These are phyloP conservation scores for Teratosphaeria epicoccoides DNA, from an alignment of 2,329 filamentous ascomycete species.

Conservation along the genomic window DNA sequence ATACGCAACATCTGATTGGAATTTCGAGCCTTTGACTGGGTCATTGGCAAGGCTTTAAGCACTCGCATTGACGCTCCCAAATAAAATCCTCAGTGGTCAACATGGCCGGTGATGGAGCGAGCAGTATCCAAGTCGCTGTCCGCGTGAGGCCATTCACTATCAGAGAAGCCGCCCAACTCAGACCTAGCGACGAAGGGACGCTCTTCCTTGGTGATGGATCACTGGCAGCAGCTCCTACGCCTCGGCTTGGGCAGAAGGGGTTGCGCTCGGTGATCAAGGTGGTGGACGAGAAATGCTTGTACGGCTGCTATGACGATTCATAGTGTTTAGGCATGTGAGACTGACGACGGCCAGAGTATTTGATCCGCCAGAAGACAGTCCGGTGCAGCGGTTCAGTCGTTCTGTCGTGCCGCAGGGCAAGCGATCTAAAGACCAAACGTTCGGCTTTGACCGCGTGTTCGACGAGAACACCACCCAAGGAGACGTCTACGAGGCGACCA, in stretches of 20 bases:
- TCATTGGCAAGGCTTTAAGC: neutral
- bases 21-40: neutral
- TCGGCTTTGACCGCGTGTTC: slow-evolving; percentile 92
- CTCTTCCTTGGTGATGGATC: slow-evolving; percentile 96
- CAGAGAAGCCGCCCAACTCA: slow-evolving; percentile 85
- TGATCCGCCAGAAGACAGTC: slow-evolving; percentile 90
- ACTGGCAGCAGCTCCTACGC: slow-evolving; percentile 72
- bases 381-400: slow-evolving; percentile 75
- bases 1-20: neutral
- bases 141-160: slow-evolving; percentile 63
- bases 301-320: slow-evolving; percentile 28
- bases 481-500: slow-evolving; percentile 92
- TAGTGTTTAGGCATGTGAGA: neutral
- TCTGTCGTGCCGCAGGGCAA: slow-evolving; percentile 69
- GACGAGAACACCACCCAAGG: slow-evolving; percentile 87
- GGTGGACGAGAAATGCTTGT: slow-evolving; percentile 92
- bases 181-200: slow-evolving; percentile 68
- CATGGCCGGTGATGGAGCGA: slow-evolving; percentile 31
- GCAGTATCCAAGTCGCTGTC: slow-evolving; percentile 44
- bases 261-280: slow-evolving; percentile 91
- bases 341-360: slow-evolving; percentile 58
- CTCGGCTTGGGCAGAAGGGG: slow-evolving; percentile 75
- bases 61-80: neutral
- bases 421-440: slow-evolving; percentile 93
- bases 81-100: neutral